Base-by-base conservation (phyloP, 805 yeast genomes). In the Kluyveromyces lactis region DNA sequence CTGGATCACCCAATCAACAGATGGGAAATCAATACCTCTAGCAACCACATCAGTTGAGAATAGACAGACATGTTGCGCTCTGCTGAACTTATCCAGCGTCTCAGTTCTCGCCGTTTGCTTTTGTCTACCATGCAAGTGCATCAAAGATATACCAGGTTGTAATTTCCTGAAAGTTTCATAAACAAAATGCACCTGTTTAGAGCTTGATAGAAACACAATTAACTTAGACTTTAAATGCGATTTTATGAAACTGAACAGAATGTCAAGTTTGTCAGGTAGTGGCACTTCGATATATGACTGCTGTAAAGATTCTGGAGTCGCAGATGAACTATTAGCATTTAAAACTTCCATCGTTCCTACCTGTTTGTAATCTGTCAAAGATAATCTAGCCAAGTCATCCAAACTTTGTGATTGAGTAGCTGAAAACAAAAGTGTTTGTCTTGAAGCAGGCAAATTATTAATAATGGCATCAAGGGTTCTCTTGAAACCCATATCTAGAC, bases 1-100 rank as follows among this genome's bases (percentile, higher is more conserved):
- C 58, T 86, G 96, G 7, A 86, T 68, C n/a, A 86, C 95, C 96
- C 96, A 86, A 55, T 87, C 94, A 36, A 86, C 84, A 4, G 89
- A 84, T 0, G 96, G 95, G 61, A 87, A 86, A 59, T 86, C 96
- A 30, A 86, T 73, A 13, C 96, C 96, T 57, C 96, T 69, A 1
- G 96, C 95, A 10, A 86, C 95, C 33, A 86, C 81, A 63, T 86
- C 96, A 0, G 96, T 86, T 0, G 95, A 92, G 54, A 86, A 78
- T 35, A 86, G 64, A 64, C 95, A 86, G 12, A 85, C 84, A 39
- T 82, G 75, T 48, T 81, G 83, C 2, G 94, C 79, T 42, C 79
- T 75, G 8, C 86, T 73, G 58, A 86, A 86, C 59, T 83, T 83
- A 40, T 71, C 69, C 1, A 90, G 76, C 6, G 92, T 81, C 52